Percentiles rank a stretch among this genome's conserved stretches.
These are phyloP conservation scores for Dioscorea alata DNA, from an alignment of 106 monocot species.

Conservation along the genomic window DNA sequence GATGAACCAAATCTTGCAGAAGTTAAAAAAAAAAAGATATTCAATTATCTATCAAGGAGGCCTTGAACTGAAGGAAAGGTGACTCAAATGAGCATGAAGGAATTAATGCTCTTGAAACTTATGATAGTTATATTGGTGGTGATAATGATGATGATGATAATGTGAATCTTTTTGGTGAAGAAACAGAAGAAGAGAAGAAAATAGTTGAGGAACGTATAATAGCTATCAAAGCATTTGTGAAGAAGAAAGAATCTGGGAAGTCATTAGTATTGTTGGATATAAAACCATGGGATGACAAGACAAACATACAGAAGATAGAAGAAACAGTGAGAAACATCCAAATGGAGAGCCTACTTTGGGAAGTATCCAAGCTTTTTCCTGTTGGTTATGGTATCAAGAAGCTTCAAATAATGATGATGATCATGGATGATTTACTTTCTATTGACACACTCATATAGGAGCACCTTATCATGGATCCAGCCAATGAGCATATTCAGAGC, in stretches of 20 bases:
- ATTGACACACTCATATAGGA: constrained; percentile 83
- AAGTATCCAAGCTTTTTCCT: constrained; percentile 85
- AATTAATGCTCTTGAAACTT: constrained; percentile 9
- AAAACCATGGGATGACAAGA: constrained; percentile 99
- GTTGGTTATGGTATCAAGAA: constrained; percentile 99
- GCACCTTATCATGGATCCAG: constrained; percentile 55
- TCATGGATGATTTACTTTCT: constrained; percentile 89
- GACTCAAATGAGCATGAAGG: constrained; percentile 27
- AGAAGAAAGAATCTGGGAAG: constrained; percentile 96
- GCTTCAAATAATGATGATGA: constrained; percentile 99
- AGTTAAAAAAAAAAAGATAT: constrained; percentile 52
- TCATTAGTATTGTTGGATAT: constrained; percentile 91
- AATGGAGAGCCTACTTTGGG: constrained; percentile 89
- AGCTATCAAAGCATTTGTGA: constrained; percentile 68
- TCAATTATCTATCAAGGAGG: constrained; percentile 59
- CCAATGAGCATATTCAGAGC: constrained; percentile 86
- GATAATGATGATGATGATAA: constrained; percentile 48
- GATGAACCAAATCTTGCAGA: constrained; percentile 34
- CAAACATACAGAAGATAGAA: constrained; percentile 91
- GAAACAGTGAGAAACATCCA: constrained; percentile 71
- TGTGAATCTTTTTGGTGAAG: constrained; percentile 92
- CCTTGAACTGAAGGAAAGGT: constrained; percentile 57
- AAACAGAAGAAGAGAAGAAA: constrained; percentile 97
- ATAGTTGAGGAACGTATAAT: constrained; percentile 75
- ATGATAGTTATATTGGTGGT: constrained; percentile 26